Percentiles rank a stretch among this genome's conserved stretches.
phyloP scores from a whole-genome alignment of 768 basidiomycete species.

The Rhizopogon rudus region DNA sequence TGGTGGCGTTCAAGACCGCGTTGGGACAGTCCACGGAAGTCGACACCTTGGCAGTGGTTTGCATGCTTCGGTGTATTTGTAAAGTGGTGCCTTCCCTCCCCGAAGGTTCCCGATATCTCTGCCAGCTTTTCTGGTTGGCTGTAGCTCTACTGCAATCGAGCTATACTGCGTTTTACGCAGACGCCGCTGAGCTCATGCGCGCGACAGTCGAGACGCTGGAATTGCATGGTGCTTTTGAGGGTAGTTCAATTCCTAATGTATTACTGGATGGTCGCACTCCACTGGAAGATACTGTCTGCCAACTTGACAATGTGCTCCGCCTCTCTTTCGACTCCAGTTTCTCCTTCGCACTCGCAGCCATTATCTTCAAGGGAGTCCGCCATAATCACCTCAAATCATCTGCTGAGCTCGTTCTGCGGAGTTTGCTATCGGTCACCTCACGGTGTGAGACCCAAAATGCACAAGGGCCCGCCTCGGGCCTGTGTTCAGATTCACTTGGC shows the following conservation, averaged over 20 bases:
- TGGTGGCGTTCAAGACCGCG: conserved; percentile 78
- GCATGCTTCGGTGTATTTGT: conserved; percentile 85
- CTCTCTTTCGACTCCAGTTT: conserved; percentile 76
- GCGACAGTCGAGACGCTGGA: conserved; percentile 64
- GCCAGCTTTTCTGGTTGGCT: conserved; percentile 82
- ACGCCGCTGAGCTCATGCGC: conserved; percentile 64
- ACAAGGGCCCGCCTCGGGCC: conserved; percentile 38
- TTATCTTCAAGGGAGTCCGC: conserved; percentile 85
- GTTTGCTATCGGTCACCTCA: conserved; percentile 57
- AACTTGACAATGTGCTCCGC: conserved; percentile 68
- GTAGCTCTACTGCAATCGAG: conserved; percentile 79
- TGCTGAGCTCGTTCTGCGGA: conserved; percentile 57
- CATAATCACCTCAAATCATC: conserved; percentile 58
- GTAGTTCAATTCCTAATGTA: conserved; percentile 45
- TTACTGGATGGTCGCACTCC: conserved; percentile 60
- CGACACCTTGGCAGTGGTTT: conserved; percentile 69
- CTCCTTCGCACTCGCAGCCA: conserved; percentile 76
- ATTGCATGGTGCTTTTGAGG: conserved; percentile 51
- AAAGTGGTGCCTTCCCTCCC: conserved; percentile 70
- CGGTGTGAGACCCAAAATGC: conserved; percentile 30
- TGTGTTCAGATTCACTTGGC: conserved; percentile 59
- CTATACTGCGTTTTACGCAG: conserved; percentile 61
- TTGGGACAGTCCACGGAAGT: conserved; percentile 62
- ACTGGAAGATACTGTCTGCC: conserved; percentile 63
- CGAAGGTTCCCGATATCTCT: conserved; percentile 65